Percentiles rank a stretch among this genome's conserved stretches.
Evolutionary conservation across 2,329 filamentous ascomycete species (phyloP).

Genomic region (Magnaporthiopsis incrustans): DNA sequence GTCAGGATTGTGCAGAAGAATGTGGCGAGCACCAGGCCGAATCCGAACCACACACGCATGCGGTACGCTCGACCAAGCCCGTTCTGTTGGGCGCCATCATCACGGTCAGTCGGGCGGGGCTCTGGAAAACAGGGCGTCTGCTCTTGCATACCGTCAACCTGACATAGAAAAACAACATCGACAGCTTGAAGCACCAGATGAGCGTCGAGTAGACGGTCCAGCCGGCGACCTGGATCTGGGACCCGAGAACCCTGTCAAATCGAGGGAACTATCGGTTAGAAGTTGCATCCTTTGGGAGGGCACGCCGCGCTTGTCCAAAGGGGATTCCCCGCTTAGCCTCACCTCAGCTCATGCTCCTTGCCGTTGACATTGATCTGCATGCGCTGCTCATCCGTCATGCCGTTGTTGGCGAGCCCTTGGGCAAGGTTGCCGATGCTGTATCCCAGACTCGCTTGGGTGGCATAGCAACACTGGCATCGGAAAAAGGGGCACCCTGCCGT

Average conservation of each 20-base stretch:
- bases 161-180: constrained; percentile 46
- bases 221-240: constrained; percentile 42
- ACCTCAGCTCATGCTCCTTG: constrained; percentile 1
- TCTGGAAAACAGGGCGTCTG: background rate
- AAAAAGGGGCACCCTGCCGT: background rate
- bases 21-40: constrained; percentile 23
- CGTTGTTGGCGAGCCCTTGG: constrained; percentile 44
- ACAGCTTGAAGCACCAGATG: constrained; percentile 44
- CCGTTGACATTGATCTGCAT: constrained; percentile 28
- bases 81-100: constrained; percentile 7
- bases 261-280: background rate
- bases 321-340: background rate
- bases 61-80: constrained; percentile 11
- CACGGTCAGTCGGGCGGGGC: background rate
- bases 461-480: constrained; percentile 36
- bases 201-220: constrained; percentile 46
- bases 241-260: constrained; percentile 35
- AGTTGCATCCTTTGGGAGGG: no score
- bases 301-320: background rate
- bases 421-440: constrained; percentile 39
- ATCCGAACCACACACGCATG: constrained; percentile 25
- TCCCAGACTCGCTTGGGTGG: constrained; percentile 37
- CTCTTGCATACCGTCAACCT: constrained; percentile 31
- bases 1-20: constrained; percentile 25
- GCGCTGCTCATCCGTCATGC: constrained; percentile 43